Evolutionary conservation across 169 alveolate species (phyloP).

Genomic region (Cyclospora cayetanensis): DNA sequence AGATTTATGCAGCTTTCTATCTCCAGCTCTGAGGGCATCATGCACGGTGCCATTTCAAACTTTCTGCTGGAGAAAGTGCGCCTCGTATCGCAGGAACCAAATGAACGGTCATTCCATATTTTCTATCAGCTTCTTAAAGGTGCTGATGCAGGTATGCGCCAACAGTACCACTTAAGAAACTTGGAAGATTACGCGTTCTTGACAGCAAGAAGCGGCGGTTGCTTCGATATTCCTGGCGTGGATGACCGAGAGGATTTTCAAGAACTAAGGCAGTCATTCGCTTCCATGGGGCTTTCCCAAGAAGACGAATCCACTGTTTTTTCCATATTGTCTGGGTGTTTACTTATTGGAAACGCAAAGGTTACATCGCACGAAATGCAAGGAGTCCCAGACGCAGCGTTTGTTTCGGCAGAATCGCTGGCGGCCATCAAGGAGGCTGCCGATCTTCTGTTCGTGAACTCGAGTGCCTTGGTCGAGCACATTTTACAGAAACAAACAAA

Average conservation of each 20-base stretch:
- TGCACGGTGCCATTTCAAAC: slow-evolving; percentile 85
- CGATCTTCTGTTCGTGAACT: slow-evolving; percentile 82
- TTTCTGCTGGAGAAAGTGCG: slow-evolving; percentile 97
- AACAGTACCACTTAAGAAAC: slow-evolving; percentile 79
- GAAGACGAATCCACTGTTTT: slow-evolving; percentile 87
- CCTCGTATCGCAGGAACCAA: slow-evolving; percentile 89
- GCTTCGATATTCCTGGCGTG: slow-evolving; percentile 85
- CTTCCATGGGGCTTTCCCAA: slow-evolving; percentile 88
- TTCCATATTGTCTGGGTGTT: slow-evolving; percentile 85
- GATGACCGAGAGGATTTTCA: slow-evolving; percentile 93
- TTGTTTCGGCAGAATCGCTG: slow-evolving; percentile 77
- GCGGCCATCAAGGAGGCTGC: slow-evolving; percentile 80
- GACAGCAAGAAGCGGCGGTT: slow-evolving; percentile 82
- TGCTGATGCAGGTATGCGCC: slow-evolving; percentile 84
- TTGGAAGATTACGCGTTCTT: slow-evolving; percentile 81
- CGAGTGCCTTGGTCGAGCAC: slow-evolving; percentile 52
- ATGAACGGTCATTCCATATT: slow-evolving; percentile 96
- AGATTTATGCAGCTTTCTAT: slow-evolving; percentile 94
- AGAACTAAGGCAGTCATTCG: slow-evolving; percentile 91
- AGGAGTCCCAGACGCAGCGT: slow-evolving; percentile 91
- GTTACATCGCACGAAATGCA: slow-evolving; percentile 85
- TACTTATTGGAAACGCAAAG: slow-evolving; percentile 95
- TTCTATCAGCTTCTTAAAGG: slow-evolving; percentile 95
- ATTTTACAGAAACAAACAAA: slow-evolving; percentile 82
- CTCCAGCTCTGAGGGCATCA: slow-evolving; percentile 81